These are phyloP conservation scores for Urostyla sp. DNA, from an alignment of 73 alveolate genomes.

Conservation along the genomic window DNA sequence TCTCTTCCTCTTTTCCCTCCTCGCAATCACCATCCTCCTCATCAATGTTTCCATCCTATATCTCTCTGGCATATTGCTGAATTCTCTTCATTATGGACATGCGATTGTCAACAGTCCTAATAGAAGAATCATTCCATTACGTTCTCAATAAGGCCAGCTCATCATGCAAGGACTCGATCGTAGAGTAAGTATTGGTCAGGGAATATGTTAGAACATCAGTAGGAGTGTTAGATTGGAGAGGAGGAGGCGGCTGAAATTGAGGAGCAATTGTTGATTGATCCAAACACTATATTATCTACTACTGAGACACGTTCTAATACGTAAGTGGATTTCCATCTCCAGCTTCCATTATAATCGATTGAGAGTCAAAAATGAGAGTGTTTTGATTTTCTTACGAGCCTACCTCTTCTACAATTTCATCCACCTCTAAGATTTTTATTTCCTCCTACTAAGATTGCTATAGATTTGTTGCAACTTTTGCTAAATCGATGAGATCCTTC, in stretches of 20 bases:
- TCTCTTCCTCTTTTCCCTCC: conserved; percentile 7
- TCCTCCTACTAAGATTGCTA: not conserved
- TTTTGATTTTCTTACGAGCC: conserved; percentile 32
- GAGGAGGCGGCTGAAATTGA: not conserved
- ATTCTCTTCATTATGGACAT: not conserved
- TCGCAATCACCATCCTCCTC: not conserved
- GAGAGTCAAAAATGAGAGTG: conserved; percentile 9
- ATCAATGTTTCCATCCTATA: not conserved
- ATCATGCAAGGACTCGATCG: conserved; percentile 35
- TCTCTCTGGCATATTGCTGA: conserved; percentile 45
- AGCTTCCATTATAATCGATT: conserved; percentile 27
- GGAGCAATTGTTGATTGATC: not conserved
- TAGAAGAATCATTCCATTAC: too few relatives aligned
- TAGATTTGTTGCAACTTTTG: not conserved
- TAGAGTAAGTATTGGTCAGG: conserved; percentile 23
- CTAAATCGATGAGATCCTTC: not conserved
- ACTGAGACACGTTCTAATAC: too few relatives aligned
- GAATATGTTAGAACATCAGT: conserved; percentile 29
- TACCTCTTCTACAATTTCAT: too few relatives aligned
- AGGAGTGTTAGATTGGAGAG: not conserved
- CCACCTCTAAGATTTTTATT: too few relatives aligned
- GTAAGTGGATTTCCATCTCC: not conserved
- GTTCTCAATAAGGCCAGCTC: conserved; percentile 16
- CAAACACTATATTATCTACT: not conserved
- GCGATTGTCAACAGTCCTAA: not conserved